Evolutionary conservation across 2,329 filamentous ascomycete genomes (phyloP).

Genomic region (Ploettnerulaceae sp.): DNA sequence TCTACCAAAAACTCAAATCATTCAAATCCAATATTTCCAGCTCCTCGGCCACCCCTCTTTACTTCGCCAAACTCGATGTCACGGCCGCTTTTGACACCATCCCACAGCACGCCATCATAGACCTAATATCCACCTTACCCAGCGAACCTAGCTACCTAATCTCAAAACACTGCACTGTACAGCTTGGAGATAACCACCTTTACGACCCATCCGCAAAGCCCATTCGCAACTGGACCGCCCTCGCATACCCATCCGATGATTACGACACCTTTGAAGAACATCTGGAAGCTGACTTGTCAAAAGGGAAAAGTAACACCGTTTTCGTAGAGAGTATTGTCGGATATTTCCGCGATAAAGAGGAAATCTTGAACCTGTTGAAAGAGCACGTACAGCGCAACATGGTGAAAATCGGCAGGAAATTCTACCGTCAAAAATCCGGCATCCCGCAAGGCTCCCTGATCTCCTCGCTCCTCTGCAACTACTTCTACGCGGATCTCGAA

Average conservation of each 20-base stretch:
- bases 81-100: constrained; percentile 93
- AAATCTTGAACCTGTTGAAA: constrained; percentile 64
- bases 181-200: constrained; percentile 37
- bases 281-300: constrained; percentile 29
- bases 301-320: constrained; percentile 55
- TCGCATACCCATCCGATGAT: constrained; percentile 29
- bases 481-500: constrained; percentile 92
- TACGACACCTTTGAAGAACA: constrained; percentile 30
- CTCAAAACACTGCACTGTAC: constrained; percentile 69
- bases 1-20: constrained; percentile 65
- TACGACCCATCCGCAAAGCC: constrained; percentile 20
- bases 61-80: constrained; percentile 91
- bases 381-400: constrained; percentile 83
- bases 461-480: constrained; percentile 84
- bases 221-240: constrained; percentile 29
- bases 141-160: constrained; percentile 62
- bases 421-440: constrained; percentile 79
- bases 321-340: constrained; percentile 68
- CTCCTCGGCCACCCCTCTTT: constrained; percentile 49
- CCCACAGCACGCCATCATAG: constrained; percentile 69
- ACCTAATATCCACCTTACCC: constrained; percentile 56
- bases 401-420: constrained; percentile 82
- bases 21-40: constrained; percentile 56
- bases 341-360: constrained; percentile 49
- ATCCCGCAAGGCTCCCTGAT: constrained; percentile 92